Percentiles rank a stretch among this genome's conserved stretches.
phyloP scores from a whole-genome alignment of 2,329 filamentous ascomycete species.

The Teratosphaeria nubilosa region DNA sequence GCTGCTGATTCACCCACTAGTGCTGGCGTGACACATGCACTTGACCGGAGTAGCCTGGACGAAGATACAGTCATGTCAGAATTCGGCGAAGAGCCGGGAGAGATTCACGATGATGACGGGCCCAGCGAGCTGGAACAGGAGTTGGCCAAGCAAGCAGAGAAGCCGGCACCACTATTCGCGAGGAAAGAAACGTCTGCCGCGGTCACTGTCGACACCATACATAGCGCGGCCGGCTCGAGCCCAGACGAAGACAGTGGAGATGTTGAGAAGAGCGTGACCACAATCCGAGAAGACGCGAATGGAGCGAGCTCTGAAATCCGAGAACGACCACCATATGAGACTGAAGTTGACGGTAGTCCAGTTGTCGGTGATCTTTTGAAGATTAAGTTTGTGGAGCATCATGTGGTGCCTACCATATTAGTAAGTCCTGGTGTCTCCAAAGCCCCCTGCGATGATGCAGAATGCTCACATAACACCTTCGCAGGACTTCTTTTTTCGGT shows the following conservation, averaged over 20 bases:
- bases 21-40: constrained; percentile 44
- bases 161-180: constrained; percentile 56
- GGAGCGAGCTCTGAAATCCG: constrained; percentile 3
- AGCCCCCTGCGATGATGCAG: not conserved
- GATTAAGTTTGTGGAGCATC: constrained; percentile 89
- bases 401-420: constrained; percentile 88
- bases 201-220: constrained; percentile 6
- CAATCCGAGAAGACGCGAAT: constrained; percentile 18
- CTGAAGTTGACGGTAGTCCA: constrained; percentile 52
- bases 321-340: constrained; percentile 39
- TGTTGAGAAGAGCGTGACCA: constrained; percentile 23
- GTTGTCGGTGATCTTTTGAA: constrained; percentile 94
- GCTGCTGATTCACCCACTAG: constrained; percentile 40
- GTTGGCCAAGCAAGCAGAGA: constrained; percentile 45
- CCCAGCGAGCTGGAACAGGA: constrained; percentile 23
- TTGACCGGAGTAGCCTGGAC: constrained; percentile 49
- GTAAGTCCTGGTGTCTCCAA: constrained; percentile 43
- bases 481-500: constrained; percentile 94
- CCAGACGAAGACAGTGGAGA: constrained; percentile 5
- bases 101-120: constrained; percentile 22
- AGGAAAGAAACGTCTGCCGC: constrained; percentile 24
- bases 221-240: constrained; percentile 1
- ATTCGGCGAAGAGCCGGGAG: constrained; percentile 20
- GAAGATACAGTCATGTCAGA: constrained; percentile 44
- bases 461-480: constrained; percentile 3